A percentile compares a stretch with the other conserved stretches of the same genome.
Evolutionary conservation across 176 grass and related monocot species (phyloP).

Genomic region (Zea mays): Zm-B73-REFERENCE-NAM-5.0 NC_050103.1:103177501-103178000

Average conservation of each 20-base stretch:
- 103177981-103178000: slow-evolving; percentile 47
- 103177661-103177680: slow-evolving; percentile 20
- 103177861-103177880: slow-evolving; percentile 49
- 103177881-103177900: slow-evolving; percentile 45
- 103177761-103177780: slow-evolving; percentile 60
- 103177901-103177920: slow-evolving; percentile 27
- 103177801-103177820: slow-evolving; percentile 54
- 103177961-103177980: slow-evolving; percentile 48
- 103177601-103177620: slow-evolving; percentile 77
- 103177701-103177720: slow-evolving; percentile 66
- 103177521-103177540: slow-evolving; percentile 66
- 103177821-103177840: slow-evolving; percentile 46
- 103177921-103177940: slow-evolving; percentile 55
- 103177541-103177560: slow-evolving; percentile 81
- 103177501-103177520: slow-evolving; percentile 57
- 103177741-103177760: slow-evolving; percentile 71
- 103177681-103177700: slow-evolving; percentile 71
- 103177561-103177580: slow-evolving; percentile 52
- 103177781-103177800: slow-evolving; percentile 67
- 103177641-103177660: slow-evolving; percentile 60
- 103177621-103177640: slow-evolving; percentile 76
- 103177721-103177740: slow-evolving; percentile 73
- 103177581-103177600: slow-evolving; percentile 62
- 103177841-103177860: slow-evolving; percentile 50
- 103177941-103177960: slow-evolving; percentile 40